Evolutionary conservation across 192 early-diverging fungal species (phyloP), one percentile per base, ranked within the genome.

Genomic region (Spinellus fusiger): DNA sequence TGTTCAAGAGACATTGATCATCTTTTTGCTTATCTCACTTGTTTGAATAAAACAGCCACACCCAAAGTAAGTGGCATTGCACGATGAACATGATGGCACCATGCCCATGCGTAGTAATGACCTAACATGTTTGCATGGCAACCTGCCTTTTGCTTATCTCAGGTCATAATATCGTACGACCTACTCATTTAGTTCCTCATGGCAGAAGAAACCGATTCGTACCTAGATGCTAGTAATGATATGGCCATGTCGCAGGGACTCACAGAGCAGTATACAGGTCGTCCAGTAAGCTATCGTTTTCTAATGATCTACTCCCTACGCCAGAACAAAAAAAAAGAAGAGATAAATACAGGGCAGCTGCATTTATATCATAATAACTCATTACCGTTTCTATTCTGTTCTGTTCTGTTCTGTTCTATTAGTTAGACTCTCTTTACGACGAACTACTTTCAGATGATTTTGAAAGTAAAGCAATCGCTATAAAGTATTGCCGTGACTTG

Each of bases 401-500:
- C 2, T 31, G 10, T 52, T 26, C 55, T 15, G 29, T 31, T 33
- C 26, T 49, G 53, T 46, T 15, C n/a, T 62, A 48, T 48, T 48
- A 65, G 63, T 37, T 65, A 31, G 63, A 65, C 35, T n/a, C 31
- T 5, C 55, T 51, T 48, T 65, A 65, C 25, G 35, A 26, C 3
- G 25, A 56, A 5, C 13, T 65, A 35, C 34, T 65, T 29, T 65
- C 63, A 4, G 44, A 47, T 20, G 16, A 22, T n/a, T 63, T 61
- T 22, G 31, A 51, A 15, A 38, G 47, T n/a, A 73, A 66, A 13
- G 55, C 59, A 28, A 64, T 70, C 22, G 80, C 80, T 20, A 68
- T 75, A 18, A 47, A 63, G 20, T 70, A 68, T 40, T 82, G 80
- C 62, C 70, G 80, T 46, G 63, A 74, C 38, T 23, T 79, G 29